Percentiles rank a stretch among this genome's conserved stretches.
Conservation (phyloP, 192 early-diverging fungal genomes). For the Coemansia sp. region DNA sequence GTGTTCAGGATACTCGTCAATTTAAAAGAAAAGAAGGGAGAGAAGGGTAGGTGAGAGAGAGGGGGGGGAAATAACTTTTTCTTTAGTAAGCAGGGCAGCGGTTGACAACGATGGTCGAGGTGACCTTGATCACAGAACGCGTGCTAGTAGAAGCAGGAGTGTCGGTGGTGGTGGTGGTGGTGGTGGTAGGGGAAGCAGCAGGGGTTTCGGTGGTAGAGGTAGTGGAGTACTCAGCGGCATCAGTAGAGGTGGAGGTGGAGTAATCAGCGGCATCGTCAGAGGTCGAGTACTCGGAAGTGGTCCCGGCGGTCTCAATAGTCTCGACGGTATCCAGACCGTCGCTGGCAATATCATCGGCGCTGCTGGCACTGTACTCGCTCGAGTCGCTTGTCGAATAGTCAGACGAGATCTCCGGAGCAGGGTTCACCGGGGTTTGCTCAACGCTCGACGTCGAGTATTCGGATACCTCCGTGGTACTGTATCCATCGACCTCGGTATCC, state of each 20-base stretch:
- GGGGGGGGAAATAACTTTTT: neutral
- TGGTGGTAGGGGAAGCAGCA: neutral
- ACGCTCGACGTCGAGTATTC: constrained; percentile 4
- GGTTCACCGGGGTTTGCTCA: neutral
- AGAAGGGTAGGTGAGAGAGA: neutral
- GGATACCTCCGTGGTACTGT: neutral
- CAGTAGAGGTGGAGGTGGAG: no score
- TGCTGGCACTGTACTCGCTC: neutral
- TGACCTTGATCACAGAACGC: neutral
- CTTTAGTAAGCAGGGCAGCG: constrained; percentile 3
- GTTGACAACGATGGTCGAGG: constrained; percentile 7
- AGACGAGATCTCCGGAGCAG: neutral
- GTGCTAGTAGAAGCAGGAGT: neutral
- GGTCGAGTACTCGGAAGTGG: neutral
- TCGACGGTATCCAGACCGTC: neutral
- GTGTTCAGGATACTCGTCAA: neutral
- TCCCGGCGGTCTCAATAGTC: neutral
- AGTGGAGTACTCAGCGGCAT: no score
- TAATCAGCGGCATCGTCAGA: neutral
- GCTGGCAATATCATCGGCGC: neutral
- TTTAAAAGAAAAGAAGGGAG: constrained; percentile 1
- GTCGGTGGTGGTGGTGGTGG: no score
- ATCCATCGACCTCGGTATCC: neutral
- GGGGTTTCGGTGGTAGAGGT: neutral
- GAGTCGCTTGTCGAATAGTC: neutral